Evolutionary conservation across 2,329 filamentous ascomycete species (phyloP), one percentile per base, ranked within the genome.

Genomic region (Nigrospora oryzae): DNA sequence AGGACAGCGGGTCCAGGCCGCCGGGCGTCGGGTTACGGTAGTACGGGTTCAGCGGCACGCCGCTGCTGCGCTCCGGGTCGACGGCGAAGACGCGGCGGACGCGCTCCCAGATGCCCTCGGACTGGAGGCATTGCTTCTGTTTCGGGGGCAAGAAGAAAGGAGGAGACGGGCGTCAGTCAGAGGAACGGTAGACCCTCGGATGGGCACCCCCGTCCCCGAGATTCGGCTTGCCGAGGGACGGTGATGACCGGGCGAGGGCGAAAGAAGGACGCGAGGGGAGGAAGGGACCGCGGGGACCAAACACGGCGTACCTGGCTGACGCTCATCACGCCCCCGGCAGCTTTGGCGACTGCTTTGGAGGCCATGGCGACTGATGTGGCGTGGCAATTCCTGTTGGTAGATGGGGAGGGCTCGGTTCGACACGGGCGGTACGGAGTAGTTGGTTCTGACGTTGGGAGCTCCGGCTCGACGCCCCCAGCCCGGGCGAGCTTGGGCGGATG

Each of bases 111-210:
- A 97, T 72, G 36, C 93, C 93, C 35, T 76, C 80, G 42, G 91
- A 93, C 63, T 95, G 87, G 52, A 97, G 74, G 33, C 90, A 95
- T 72, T 98, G 91, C 86, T 97, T 97, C 91, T 98, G 59, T 49
- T 36, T 45, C 23, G 44, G 36, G 44, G 46, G 36, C 11, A 43
- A 43, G 41, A 23, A 23, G 6, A 6, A 23, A 23, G 6, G 19
- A 23, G 6, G 46, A 35, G 47, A 12, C 43, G 38, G 36, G 38
- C 14, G 30, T 28, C 2, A 16, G 14, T 36, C 12, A 15, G 8
- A n/a, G n/a, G n/a, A n/a, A n/a, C n/a, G n/a, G n/a, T n/a, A n/a
- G n/a, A n/a, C n/a, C n/a, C n/a, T 23, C 19, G 19, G n/a, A 35
- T 8, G 33, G 4, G 12, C 4, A 35, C n/a, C 4, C 12, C 3